Percentiles rank a stretch among this genome's conserved stretches.
These are phyloP conservation scores for Penicillium sp. DNA, from an alignment of 2,329 filamentous ascomycete genomes.

Conservation along the genomic window DNA sequence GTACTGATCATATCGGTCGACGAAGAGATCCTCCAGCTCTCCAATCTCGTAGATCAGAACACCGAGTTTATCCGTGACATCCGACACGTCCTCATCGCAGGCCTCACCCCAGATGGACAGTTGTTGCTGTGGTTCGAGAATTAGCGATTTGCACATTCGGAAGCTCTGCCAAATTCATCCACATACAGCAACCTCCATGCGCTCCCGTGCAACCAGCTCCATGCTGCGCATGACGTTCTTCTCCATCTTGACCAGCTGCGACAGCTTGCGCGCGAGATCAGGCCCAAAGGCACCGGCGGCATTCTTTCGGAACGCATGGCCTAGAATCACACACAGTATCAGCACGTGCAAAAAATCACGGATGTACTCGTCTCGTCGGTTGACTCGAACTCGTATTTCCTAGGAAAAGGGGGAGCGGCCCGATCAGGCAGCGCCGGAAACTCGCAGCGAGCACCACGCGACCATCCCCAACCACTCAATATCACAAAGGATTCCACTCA, in stretches of 20 bases:
- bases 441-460: no score
- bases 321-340: conserved; percentile 33
- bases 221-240: conserved; percentile 99
- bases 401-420: conserved; percentile 2
- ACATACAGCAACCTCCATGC: conserved; percentile 96
- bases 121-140: conserved; percentile 66
- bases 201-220: conserved; percentile 88
- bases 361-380: conserved; percentile 1
- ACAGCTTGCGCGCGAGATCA: conserved; percentile 94
- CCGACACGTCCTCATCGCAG: conserved; percentile 94
- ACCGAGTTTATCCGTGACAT: conserved; percentile 97
- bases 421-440: conserved; percentile 10
- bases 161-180: neutral
- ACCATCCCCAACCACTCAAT: no score
- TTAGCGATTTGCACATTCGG: neutral
- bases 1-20: conserved; percentile 98
- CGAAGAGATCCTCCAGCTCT: conserved; percentile 95
- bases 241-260: conserved; percentile 99
- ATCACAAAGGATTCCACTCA: conserved; percentile 46
- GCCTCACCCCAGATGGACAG: conserved; percentile 94
- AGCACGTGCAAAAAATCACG: conserved; percentile 13
- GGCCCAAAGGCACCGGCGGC: conserved; percentile 56
- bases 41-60: conserved; percentile 97
- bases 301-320: conserved; percentile 56
- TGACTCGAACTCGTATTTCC: neutral